These are phyloP conservation scores for Aaosphaeria pasadenensis DNA, from an alignment of 2,329 filamentous ascomycete genomes.

Conservation along the genomic window DNA sequence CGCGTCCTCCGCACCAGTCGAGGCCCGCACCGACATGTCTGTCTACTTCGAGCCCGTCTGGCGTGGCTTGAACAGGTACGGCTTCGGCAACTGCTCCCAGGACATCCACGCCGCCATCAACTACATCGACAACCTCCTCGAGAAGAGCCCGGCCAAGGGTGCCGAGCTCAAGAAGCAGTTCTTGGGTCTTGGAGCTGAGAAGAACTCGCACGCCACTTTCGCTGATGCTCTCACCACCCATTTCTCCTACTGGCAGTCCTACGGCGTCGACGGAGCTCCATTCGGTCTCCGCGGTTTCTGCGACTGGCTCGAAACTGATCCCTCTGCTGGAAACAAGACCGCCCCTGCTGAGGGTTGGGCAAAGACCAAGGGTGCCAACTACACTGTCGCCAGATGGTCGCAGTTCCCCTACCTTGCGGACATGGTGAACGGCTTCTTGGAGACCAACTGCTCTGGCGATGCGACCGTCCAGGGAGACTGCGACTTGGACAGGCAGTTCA, in stretches of 20 bases:
- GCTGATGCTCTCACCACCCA: conserved; percentile 41
- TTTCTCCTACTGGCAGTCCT: conserved; percentile 44
- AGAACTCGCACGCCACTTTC: conserved; percentile 48
- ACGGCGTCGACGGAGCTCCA: conserved; percentile 39
- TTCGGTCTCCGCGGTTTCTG: conserved; percentile 43
- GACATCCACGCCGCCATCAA: conserved; percentile 49
- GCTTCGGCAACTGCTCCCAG: conserved; percentile 47
- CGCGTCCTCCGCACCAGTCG: conserved; percentile 39
- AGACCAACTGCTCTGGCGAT: conserved; percentile 40
- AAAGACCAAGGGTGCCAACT: conserved; percentile 38
- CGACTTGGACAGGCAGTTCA: conserved; percentile 33
- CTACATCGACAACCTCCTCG: conserved; percentile 49
- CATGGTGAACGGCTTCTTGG: conserved; percentile 38
- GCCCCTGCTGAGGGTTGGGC: conserved; percentile 44
- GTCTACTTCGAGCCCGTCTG: conserved; percentile 51
- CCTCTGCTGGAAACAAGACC: conserved; percentile 24
- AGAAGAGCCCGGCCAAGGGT: conserved; percentile 25
- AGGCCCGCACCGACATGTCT: conserved; percentile 51
- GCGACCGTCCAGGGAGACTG: conserved; percentile 30
- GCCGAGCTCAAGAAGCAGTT: conserved; percentile 47
- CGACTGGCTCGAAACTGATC: conserved; percentile 45
- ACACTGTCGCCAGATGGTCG: conserved; percentile 42
- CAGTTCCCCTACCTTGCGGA: conserved; percentile 36
- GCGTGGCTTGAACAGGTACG: conserved; percentile 42
- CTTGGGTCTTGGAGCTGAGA: conserved; percentile 46